phyloP scores from a whole-genome alignment of 164 flowering plant species.

The Tetracentron sinense region DNA sequence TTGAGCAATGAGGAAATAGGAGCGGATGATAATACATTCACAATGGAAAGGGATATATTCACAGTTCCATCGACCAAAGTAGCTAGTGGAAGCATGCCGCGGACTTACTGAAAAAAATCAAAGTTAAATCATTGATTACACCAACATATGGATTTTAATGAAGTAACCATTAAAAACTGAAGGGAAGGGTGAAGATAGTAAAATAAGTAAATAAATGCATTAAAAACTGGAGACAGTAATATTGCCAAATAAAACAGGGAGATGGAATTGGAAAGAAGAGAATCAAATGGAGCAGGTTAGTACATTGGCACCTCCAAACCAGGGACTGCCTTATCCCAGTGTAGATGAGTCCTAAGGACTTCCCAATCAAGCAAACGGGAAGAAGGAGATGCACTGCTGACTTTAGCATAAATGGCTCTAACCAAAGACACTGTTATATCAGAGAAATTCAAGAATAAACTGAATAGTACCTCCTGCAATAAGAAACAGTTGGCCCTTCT shows the following conservation, averaged over 20 bases:
- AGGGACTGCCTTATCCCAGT: slow-evolving; percentile 92
- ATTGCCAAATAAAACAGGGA: neutral
- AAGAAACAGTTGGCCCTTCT: slow-evolving; percentile 9
- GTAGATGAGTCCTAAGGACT: slow-evolving; percentile 87
- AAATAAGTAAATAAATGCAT: no score
- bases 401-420: slow-evolving; percentile 48
- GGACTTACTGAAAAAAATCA: no score
- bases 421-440: slow-evolving; percentile 78
- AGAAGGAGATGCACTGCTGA: slow-evolving; percentile 87
- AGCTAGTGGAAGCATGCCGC: no score
- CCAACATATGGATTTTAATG: no score
- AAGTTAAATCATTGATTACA: no score
- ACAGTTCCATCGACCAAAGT: no score
- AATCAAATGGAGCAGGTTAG: neutral
- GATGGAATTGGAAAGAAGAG: neutral
- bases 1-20: no score
- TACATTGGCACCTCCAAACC: slow-evolving; percentile 64
- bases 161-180: no score
- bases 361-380: slow-evolving; percentile 81
- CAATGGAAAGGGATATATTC: no score
- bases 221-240: no score
- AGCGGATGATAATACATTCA: no score
- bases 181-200: no score
- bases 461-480: slow-evolving; percentile 92
- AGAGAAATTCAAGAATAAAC: slow-evolving; percentile 78